Evolutionary conservation across 257 asterid genomes (phyloP).

Genomic region (Lycium barbarum): DNA sequence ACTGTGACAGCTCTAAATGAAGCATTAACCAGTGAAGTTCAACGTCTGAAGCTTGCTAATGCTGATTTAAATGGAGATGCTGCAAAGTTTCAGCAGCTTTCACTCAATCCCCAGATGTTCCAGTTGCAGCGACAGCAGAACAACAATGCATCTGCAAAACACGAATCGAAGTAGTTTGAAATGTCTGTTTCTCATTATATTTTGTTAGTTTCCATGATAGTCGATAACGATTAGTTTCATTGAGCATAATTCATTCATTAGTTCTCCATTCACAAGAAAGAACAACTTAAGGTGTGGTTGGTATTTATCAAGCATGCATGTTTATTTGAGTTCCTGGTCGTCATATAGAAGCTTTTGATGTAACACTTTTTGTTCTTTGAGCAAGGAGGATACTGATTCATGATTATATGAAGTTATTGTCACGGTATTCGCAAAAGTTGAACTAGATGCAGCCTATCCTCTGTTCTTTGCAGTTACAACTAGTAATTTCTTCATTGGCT

Average conservation of each 20-base stretch:
- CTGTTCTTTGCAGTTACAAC: background rate
- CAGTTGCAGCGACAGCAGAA: constrained; percentile 46
- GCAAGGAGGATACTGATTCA: background rate
- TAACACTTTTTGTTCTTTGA: background rate
- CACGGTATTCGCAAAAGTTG: background rate
- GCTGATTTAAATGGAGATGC: constrained; percentile 52
- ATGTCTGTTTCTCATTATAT: background rate
- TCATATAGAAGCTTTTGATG: background rate
- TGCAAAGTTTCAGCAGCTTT: constrained; percentile 60
- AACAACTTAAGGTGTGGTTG: background rate
- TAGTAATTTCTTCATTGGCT: background rate
- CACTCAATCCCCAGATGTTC: constrained; percentile 59
- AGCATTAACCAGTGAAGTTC: constrained; percentile 68
- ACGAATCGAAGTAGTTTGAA: background rate
- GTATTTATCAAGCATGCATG: background rate
- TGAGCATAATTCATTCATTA: background rate
- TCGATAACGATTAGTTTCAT: background rate
- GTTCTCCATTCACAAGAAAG: background rate
- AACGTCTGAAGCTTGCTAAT: constrained; percentile 63
- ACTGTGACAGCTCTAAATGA: constrained; percentile 67
- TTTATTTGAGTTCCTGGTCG: background rate
- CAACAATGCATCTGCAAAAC: background rate
- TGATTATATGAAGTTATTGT: background rate
- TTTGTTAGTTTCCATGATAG: background rate
- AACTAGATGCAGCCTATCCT: background rate